Conservation (phyloP, 192 early-diverging fungal species). For the Piromyces sp. region DNA sequence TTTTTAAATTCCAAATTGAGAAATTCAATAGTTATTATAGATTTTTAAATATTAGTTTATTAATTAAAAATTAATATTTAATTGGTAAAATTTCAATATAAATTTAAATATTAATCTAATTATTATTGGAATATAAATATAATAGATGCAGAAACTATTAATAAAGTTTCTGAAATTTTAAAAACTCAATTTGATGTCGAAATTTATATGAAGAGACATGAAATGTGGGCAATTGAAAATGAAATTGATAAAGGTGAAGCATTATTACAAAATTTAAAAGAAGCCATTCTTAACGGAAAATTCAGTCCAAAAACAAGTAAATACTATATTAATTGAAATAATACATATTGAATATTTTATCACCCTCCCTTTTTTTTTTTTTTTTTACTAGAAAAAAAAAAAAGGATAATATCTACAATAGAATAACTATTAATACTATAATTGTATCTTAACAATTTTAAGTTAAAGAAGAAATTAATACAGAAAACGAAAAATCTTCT, state of each 20-base stretch:
- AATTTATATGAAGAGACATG: conserved; percentile 49
- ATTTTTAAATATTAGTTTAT: too few species aligned
- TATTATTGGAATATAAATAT: too few species aligned
- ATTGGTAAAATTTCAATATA: too few species aligned
- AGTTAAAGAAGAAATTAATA: too few species aligned
- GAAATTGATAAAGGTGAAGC: conserved; percentile 42
- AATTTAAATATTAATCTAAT: too few species aligned
- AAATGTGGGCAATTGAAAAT: conserved; percentile 36
- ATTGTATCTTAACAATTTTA: too few species aligned
- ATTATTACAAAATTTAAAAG: conserved; percentile 31
- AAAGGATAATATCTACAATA: too few species aligned
- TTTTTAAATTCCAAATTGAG: too few species aligned
- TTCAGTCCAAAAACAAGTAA: not conserved
- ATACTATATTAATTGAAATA: not conserved
- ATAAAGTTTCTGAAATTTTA: not conserved
- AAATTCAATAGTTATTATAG: too few species aligned
- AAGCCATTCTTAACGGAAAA: conserved; percentile 32
- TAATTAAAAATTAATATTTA: too few species aligned
- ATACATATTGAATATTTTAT: not conserved
- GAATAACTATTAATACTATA: too few species aligned
- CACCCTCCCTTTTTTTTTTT: not conserved
- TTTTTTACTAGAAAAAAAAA: too few species aligned
- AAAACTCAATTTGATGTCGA: conserved; percentile 58
- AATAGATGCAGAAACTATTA: not conserved
- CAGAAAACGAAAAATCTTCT: not conserved